Percentiles rank a stretch among this genome's conserved stretches.
These are phyloP conservation scores for Lipomyces anomalus DNA, from an alignment of 805 yeast species.

Conservation along the genomic window DNA sequence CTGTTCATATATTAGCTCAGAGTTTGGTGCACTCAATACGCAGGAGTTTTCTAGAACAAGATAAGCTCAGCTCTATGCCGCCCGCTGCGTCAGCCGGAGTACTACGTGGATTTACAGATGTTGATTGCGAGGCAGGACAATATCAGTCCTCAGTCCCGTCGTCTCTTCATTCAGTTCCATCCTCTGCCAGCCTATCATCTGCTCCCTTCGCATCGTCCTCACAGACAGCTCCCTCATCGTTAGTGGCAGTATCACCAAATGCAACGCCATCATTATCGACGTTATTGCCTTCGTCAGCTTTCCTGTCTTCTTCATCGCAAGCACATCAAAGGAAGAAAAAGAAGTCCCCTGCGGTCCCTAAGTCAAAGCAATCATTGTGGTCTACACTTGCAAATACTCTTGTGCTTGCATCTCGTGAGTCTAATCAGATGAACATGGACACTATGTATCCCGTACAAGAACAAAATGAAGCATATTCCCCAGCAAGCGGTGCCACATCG, in stretches of 20 bases:
- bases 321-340: too few relatives aligned
- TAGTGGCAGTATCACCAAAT: constrained; percentile 17
- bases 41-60: constrained; percentile 28
- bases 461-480: background rate
- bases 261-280: too few relatives aligned
- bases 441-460: too few relatives aligned
- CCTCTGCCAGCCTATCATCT: too few relatives aligned
- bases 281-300: too few relatives aligned
- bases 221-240: constrained; percentile 22
- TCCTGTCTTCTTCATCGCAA: too few relatives aligned
- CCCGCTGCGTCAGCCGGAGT: constrained; percentile 21
- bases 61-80: constrained; percentile 15
- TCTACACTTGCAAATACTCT: constrained; percentile 32
- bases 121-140: constrained; percentile 14
- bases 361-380: constrained; percentile 36
- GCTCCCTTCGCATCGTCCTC: too few relatives aligned
- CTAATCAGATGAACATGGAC: constrained; percentile 14
- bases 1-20: constrained; percentile 32
- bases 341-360: too few relatives aligned
- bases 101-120: constrained; percentile 17
- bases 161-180: too few relatives aligned
- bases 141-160: too few relatives aligned
- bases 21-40: constrained; percentile 30
- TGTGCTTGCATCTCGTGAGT: constrained; percentile 33
- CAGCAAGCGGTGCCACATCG: too few relatives aligned